Conservation (phyloP, 2,329 filamentous ascomycete species). For the Ceratocystis destructans region DNA sequence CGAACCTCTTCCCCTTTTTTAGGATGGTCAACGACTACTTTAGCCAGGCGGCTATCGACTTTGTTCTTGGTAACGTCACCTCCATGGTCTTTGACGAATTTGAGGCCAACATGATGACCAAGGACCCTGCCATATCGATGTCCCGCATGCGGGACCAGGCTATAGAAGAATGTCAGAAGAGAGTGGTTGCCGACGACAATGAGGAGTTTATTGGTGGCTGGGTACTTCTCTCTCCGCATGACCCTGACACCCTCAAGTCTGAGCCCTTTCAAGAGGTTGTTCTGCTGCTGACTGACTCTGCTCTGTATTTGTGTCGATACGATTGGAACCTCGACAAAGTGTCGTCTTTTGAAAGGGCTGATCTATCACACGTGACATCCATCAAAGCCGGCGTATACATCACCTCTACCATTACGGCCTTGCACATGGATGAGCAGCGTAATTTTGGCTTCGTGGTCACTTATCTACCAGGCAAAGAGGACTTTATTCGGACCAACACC, state of each 20-base stretch:
- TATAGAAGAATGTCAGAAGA: constrained; percentile 75
- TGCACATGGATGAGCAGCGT: constrained; percentile 60
- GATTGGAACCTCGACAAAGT: constrained; percentile 96
- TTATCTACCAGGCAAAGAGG: constrained; percentile 58
- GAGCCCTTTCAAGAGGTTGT: constrained; percentile 79
- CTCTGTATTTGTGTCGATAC: constrained; percentile 78
- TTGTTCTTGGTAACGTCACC: constrained; percentile 76
- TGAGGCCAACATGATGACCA: constrained; percentile 81
- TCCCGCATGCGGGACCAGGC: constrained; percentile 73
- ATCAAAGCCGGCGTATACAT: constrained; percentile 80
- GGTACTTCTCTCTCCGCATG: constrained; percentile 67
- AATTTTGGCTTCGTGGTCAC: constrained; percentile 76
- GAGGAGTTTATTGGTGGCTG: constrained; percentile 84
- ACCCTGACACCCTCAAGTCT: constrained; percentile 56
- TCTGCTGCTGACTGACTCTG: constrained; percentile 69
- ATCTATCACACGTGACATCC: constrained; percentile 55
- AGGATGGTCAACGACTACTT: constrained; percentile 98
- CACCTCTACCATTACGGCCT: constrained; percentile 67
- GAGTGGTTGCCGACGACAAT: constrained; percentile 67
- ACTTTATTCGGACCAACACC: constrained; percentile 71
- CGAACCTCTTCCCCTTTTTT: constrained; percentile 25
- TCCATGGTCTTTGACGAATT: constrained; percentile 85
- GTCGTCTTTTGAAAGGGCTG: constrained; percentile 75
- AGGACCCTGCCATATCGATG: constrained; percentile 81
- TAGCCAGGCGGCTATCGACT: constrained; percentile 88